Base-by-base conservation (phyloP, 805 yeast genomes). In the Priceomyces melissophilus region DNA sequence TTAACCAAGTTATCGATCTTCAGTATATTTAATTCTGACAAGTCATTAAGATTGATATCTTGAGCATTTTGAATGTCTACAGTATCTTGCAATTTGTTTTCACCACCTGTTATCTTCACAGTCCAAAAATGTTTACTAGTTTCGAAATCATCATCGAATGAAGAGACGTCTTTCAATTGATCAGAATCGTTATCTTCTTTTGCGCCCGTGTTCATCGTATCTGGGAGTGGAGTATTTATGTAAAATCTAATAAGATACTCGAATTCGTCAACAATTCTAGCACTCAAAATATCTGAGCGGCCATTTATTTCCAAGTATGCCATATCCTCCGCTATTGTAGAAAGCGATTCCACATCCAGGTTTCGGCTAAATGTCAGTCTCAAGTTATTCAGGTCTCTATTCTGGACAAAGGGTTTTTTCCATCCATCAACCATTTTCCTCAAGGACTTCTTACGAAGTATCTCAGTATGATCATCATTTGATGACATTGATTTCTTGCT, bases 221-320 rank as follows among this genome's bases (percentile, higher is more conserved):
- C 47, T 15, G 49, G 45, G 6, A 46, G 32, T 20, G 39, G 39
- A 9, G 52, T 58, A 30, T 40, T 48, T 12, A 63, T 53, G 50
- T 76, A 79, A 50, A 69, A 67, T 9, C 78, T 53, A 3, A 79
- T 66, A 35, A 80, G 59, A 45, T 61, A 73, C 51, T 81, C 84
- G 35, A 82, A 74, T 54, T 85, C 90, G 48, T 80, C 84, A 20
- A 83, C 73, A 2, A 85, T 79, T 54, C 88, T 67, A 2, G 87
- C 87, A 57, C 87, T 79, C 42, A 85, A 59, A 7, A 82, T 64
- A 58, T 84, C 91, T 43, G 79, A 71, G 48, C 79, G 73, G 13
- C 49, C 47, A 10, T 49, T 4, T 42, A 41, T 11, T 40, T 46
- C n/a, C 39, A 11, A 32, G 6, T 36, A 29, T 4, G 31, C 17